Evolutionary conservation across 345 rosid species (phyloP).

Genomic region (Moricandia arvensis): DNA sequence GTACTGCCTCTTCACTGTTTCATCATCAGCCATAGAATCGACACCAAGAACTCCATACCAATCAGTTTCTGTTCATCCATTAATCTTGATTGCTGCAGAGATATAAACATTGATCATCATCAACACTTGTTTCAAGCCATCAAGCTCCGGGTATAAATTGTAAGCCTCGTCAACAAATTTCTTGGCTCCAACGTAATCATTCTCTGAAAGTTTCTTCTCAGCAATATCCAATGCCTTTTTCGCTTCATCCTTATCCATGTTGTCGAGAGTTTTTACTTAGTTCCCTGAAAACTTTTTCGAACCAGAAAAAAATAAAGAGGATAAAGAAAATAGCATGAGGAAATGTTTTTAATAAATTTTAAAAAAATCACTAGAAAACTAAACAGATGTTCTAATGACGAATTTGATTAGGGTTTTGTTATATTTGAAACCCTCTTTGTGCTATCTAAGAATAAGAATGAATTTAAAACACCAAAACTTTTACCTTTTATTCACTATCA

Average conservation of each 20-base stretch:
- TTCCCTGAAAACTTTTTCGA: not conserved
- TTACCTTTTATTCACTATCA: too few relatives aligned
- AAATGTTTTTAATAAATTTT: not conserved
- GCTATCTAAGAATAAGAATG: not conserved
- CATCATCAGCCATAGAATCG: not conserved
- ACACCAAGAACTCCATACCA: not conserved
- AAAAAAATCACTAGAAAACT: too few relatives aligned
- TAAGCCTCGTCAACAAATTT: not conserved
- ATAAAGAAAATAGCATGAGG: not conserved
- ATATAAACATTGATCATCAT: not conserved
- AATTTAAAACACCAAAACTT: not conserved
- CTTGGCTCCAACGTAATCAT: not conserved
- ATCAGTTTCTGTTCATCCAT: not conserved
- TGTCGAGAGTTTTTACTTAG: not conserved
- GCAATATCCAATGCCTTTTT: not conserved
- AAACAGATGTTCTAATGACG: not conserved
- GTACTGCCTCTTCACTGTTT: not conserved
- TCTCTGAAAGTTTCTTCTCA: not conserved
- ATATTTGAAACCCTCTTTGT: not conserved
- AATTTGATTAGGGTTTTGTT: not conserved
- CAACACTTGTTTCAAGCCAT: not conserved
- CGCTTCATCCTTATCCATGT: not conserved
- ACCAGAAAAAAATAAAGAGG: not conserved
- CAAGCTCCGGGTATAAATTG: not conserved
- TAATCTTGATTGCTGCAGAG: not conserved